These are phyloP conservation scores for Cryomyces minteri DNA, from an alignment of 495 filamentous ascomycete genomes.

Conservation along the genomic window DNA sequence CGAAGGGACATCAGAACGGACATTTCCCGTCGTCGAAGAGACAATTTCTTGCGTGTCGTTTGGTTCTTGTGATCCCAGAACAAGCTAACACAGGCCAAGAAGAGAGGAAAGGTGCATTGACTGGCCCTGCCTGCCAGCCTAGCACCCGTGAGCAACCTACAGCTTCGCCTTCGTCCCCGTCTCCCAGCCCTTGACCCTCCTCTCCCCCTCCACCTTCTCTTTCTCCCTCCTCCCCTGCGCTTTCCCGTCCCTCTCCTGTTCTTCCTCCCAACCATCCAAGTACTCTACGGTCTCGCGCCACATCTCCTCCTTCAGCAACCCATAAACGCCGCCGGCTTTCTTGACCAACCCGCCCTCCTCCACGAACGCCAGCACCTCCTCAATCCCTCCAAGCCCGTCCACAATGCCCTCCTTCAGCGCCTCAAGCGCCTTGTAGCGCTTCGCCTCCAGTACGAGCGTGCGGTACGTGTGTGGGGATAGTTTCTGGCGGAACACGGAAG, in stretches of 20 bases:
- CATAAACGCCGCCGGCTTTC: slow-evolving; percentile 23
- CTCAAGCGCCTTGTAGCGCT: slow-evolving; percentile 38
- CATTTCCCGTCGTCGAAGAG: too few species aligned
- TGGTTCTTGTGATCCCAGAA: too few species aligned
- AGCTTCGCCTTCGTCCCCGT: too few species aligned
- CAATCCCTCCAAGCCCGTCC: slow-evolving; percentile 44
- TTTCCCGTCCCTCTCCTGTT: not conserved
- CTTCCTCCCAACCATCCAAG: slow-evolving; percentile 1
- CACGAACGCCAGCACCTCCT: slow-evolving; percentile 38
- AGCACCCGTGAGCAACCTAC: too few species aligned
- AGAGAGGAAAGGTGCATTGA: too few species aligned
- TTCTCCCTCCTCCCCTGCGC: too few species aligned
- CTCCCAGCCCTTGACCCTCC: too few species aligned
- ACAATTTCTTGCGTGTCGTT: too few species aligned
- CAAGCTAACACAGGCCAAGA: too few species aligned
- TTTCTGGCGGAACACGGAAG: slow-evolving; percentile 54
- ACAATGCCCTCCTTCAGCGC: slow-evolving; percentile 46
- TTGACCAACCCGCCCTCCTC: slow-evolving; percentile 32
- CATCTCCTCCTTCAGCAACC: slow-evolving; percentile 8
- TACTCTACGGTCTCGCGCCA: slow-evolving; percentile 8
- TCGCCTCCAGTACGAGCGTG: slow-evolving; percentile 47
- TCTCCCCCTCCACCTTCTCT: too few species aligned
- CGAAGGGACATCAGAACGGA: too few species aligned
- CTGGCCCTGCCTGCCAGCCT: too few species aligned
- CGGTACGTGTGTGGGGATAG: slow-evolving; percentile 36